These are phyloP conservation scores for Aspergillus ochraceoroseus DNA, from an alignment of 2,329 filamentous ascomycete species.

Conservation along the genomic window DNA sequence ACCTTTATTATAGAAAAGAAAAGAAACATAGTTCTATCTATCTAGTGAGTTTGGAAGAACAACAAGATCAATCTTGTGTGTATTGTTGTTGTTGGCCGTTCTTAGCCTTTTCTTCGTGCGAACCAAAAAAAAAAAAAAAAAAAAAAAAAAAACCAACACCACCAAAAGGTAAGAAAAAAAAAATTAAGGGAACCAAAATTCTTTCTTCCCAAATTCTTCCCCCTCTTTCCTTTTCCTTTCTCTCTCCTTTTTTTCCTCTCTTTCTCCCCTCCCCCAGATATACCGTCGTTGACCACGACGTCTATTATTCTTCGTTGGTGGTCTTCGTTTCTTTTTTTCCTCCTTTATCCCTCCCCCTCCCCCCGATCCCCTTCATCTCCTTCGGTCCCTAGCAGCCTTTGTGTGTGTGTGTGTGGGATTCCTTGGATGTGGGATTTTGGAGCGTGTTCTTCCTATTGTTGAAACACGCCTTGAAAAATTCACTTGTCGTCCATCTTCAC, in stretches of 20 bases:
- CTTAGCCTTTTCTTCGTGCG: slow-evolving; percentile 15
- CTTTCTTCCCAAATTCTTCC: slow-evolving; percentile 17
- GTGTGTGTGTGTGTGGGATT: slow-evolving; percentile 14
- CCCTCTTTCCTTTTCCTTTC: slow-evolving; percentile 16
- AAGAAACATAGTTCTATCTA: too few species aligned
- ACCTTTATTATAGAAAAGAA: too few species aligned
- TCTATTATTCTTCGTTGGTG: slow-evolving; percentile 16
- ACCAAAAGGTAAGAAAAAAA: slow-evolving; percentile 17
- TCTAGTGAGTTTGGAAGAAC: too few species aligned
- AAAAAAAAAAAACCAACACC: slow-evolving; percentile 11
- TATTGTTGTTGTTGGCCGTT: background rate
- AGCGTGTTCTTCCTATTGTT: slow-evolving; percentile 20
- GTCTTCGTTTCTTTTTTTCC: slow-evolving; percentile 17
- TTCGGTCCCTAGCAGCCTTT: slow-evolving; percentile 8
- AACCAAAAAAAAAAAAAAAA: too few species aligned
- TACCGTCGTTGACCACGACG: slow-evolving; percentile 24
- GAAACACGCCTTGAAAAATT: slow-evolving; percentile 21
- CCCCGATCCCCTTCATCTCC: slow-evolving; percentile 15
- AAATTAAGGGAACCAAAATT: slow-evolving; percentile 13
- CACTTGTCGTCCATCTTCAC: slow-evolving; percentile 12
- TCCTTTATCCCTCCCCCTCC: slow-evolving; percentile 9
- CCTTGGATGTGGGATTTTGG: slow-evolving; percentile 23
- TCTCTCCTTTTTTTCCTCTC: slow-evolving; percentile 18
- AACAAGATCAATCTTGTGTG: too few species aligned
- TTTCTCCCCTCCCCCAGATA: slow-evolving; percentile 12